These are phyloP conservation scores for Lipomyces anomalus DNA, from an alignment of 805 yeast genomes.

Conservation along the genomic window DNA sequence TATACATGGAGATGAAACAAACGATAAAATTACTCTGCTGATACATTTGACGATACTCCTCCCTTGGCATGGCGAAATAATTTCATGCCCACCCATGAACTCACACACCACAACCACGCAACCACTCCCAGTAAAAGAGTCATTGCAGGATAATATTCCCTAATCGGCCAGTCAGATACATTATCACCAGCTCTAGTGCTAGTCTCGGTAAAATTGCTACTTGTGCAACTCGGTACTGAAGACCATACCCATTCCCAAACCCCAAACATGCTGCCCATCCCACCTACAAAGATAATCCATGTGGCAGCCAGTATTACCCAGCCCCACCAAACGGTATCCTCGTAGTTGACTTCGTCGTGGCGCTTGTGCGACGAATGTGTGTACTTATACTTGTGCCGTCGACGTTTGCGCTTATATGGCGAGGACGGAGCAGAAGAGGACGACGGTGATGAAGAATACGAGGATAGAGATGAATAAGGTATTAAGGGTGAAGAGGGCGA, in stretches of 20 bases:
- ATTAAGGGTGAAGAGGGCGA: no score
- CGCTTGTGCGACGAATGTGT: no score
- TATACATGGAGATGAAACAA: no score
- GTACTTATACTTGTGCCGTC: no score
- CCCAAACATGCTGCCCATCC: slow-evolving; percentile 23
- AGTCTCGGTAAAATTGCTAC: neutral
- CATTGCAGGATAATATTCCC: slow-evolving; percentile 36
- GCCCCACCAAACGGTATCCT: slow-evolving; percentile 24
- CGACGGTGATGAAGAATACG: no score
- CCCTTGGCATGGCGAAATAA: slow-evolving; percentile 75
- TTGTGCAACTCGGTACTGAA: slow-evolving; percentile 5
- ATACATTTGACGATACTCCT: slow-evolving; percentile 31
- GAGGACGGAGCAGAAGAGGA: no score
- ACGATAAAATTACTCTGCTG: no score
- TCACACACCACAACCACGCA: slow-evolving; percentile 63
- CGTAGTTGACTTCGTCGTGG: no score
- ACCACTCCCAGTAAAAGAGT: slow-evolving; percentile 34
- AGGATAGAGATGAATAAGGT: no score
- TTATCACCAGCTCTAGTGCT: slow-evolving; percentile 5
- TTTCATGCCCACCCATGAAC: slow-evolving; percentile 77
- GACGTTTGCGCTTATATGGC: no score
- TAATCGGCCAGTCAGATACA: slow-evolving; percentile 33
- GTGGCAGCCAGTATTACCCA: slow-evolving; percentile 20
- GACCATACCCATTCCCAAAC: slow-evolving; percentile 26
- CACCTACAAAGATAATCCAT: slow-evolving; percentile 15